These are phyloP conservation scores for Tagetes erecta DNA, from an alignment of 129 eudicot species.

Conservation along the genomic window DNA sequence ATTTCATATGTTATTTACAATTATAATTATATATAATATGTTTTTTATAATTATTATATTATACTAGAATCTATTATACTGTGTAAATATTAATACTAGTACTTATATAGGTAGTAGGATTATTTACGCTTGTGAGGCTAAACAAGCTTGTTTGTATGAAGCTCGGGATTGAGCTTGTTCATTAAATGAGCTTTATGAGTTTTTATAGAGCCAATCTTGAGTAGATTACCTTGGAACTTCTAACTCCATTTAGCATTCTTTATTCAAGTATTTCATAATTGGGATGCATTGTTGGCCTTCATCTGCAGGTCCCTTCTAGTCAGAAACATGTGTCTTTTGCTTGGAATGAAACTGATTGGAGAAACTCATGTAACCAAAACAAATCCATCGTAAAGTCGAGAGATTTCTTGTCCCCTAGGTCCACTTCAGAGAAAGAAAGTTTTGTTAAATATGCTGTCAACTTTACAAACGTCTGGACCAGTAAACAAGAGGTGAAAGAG, in stretches of 20 bases:
- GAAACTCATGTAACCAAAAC: conserved; percentile 43
- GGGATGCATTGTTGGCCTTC: conserved; percentile 11
- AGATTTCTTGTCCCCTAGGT: conserved; percentile 54
- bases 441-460: conserved; percentile 61
- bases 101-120: not conserved
- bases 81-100: not conserved
- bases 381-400: conserved; percentile 53
- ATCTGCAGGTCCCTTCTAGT: conserved; percentile 79
- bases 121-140: not conserved
- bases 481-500: conserved; percentile 66
- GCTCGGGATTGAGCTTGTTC: not conserved
- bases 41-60: not conserved
- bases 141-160: not conserved
- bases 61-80: not conserved
- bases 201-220: not conserved
- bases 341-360: conserved; percentile 61
- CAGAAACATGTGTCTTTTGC: conserved; percentile 59
- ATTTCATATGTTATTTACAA: not conserved
- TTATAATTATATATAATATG: too few relatives aligned
- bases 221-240: conserved; percentile 6
- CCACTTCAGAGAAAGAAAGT: conserved; percentile 55
- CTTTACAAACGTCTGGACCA: conserved; percentile 86
- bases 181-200: not conserved
- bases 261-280: not conserved
- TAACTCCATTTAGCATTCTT: not conserved